These are phyloP conservation scores for Aspergillus sp. DNA, from an alignment of 2,329 filamentous ascomycete species.

Conservation along the genomic window DNA sequence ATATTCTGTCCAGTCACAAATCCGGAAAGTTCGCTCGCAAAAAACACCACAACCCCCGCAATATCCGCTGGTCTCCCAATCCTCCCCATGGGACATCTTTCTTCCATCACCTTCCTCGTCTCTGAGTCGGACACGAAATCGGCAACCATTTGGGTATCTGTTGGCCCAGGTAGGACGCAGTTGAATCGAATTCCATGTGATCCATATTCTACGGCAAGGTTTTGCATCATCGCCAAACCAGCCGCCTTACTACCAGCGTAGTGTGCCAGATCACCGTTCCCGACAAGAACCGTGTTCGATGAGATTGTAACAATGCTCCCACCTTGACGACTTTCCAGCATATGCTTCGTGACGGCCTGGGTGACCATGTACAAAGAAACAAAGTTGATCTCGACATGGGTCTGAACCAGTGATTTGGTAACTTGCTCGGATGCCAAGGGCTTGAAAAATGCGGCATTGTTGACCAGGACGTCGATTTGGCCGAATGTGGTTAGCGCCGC, in stretches of 20 bases:
- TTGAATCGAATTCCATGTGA: slow-evolving; percentile 5
- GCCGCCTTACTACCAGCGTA: slow-evolving; percentile 4
- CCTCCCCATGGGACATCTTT: slow-evolving; percentile 3
- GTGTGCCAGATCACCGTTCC: slow-evolving; percentile 1
- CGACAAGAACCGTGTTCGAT: slow-evolving; percentile 2
- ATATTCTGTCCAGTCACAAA: slow-evolving; percentile 3
- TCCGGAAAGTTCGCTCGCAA: slow-evolving; percentile 1
- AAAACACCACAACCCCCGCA: slow-evolving; percentile 2
- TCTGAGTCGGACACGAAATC: neutral
- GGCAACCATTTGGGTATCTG: neutral
- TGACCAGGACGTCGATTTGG: neutral
- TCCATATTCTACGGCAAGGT: slow-evolving; percentile 4
- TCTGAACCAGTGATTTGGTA: neutral
- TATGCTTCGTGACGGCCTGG: slow-evolving; percentile 2
- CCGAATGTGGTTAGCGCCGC: neutral
- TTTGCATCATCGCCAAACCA: slow-evolving; percentile 1
- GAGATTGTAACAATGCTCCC: slow-evolving; percentile 4
- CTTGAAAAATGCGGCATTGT: neutral
- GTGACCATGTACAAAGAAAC: neutral
- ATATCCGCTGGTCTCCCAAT: neutral
- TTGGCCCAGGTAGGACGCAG: slow-evolving; percentile 6
- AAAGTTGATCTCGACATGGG: neutral
- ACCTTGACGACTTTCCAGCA: neutral
- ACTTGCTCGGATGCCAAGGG: neutral
- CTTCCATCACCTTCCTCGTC: neutral